Conservation (phyloP, 805 yeast genomes). For the Maudiozyma saulgeensis region DNA sequence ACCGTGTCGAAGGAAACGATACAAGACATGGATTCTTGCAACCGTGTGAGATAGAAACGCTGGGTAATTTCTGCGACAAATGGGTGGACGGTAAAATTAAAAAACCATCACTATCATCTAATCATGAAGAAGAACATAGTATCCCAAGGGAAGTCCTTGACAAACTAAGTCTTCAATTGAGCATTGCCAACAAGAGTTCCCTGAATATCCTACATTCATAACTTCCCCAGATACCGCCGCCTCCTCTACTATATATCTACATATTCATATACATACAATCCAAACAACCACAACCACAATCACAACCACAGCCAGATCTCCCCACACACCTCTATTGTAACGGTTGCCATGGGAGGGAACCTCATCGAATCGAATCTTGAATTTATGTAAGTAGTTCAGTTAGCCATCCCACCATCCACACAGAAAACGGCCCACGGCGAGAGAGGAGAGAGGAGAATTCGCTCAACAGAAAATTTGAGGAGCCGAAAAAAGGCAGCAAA, state of each 20-base stretch:
- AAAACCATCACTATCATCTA: not conserved
- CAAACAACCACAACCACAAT: too few relatives aligned
- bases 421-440: not conserved
- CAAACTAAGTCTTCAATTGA: conserved; percentile 3
- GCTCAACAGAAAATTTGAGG: too few relatives aligned
- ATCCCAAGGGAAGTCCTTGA: not conserved
- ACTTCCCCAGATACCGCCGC: not conserved
- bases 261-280: not conserved
- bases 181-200: conserved; percentile 4
- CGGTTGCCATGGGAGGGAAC: too few relatives aligned
- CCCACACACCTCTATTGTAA: too few relatives aligned
- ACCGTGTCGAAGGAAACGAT: not conserved
- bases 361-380: too few relatives aligned
- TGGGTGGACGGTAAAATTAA: conserved; percentile 15
- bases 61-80: conserved; percentile 16
- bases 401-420: not conserved
- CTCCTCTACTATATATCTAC: not conserved
- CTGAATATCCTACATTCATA: conserved; percentile 6
- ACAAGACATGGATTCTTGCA: not conserved
- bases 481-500: too few relatives aligned
- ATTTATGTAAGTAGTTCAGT: too few relatives aligned
- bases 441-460: too few relatives aligned
- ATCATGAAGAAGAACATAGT: not conserved
- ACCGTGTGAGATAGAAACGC: conserved; percentile 13
- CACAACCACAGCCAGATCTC: too few relatives aligned